Base-by-base conservation (phyloP, 495 filamentous ascomycete genomes). In the Xylaria scruposa region DNA sequence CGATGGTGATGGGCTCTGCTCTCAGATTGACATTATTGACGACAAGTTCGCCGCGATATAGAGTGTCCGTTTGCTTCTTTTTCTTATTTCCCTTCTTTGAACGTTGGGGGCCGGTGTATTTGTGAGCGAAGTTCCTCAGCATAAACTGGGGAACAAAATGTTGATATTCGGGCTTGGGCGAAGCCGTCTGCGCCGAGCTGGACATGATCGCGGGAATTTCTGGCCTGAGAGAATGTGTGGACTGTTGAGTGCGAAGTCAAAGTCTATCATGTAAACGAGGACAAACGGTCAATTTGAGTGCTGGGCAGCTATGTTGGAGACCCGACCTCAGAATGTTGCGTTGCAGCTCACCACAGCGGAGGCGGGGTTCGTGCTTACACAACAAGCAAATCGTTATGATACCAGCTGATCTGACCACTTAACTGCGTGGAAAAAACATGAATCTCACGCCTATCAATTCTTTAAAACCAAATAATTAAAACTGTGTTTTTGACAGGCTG, bases 91-190 rank as follows among this genome's bases (percentile, higher is more conserved):
- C 49, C 19, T 58, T 61, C 38, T 38, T 60, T 13, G 53, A 59
- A 8, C 54, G 29, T 42, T 73, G 61, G 3, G 71, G 62, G 17
- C 58, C 54, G 2, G n/a, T 53, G 58, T 78, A 76, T 42, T 71
- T 61, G 62, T 77, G 74, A 19, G 83, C 76, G 60, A 85, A 86
- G 76, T 85, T 85, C 31, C 76, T 71, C 9, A 86, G 79, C 42
- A 86, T 79, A 65, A 85, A 86, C 62, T 80, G 83, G 1, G 85
- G 85, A 38, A 86, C 80, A 69, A 83, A 86, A 70, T 86, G 85
- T 56, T 86, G 85, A 70, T 86, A 85, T 53, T 84, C 74, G 2
- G 67, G 67, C 29, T 66, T 66, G 3, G 46, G 2, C 15, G 46
- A 38, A 66, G 29, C 44, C 29, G 29, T 9, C 7, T 13, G 44